Evolutionary conservation across 2,329 filamentous ascomycete species (phyloP).

Genomic region (Trichophyton benhamiae): DNA sequence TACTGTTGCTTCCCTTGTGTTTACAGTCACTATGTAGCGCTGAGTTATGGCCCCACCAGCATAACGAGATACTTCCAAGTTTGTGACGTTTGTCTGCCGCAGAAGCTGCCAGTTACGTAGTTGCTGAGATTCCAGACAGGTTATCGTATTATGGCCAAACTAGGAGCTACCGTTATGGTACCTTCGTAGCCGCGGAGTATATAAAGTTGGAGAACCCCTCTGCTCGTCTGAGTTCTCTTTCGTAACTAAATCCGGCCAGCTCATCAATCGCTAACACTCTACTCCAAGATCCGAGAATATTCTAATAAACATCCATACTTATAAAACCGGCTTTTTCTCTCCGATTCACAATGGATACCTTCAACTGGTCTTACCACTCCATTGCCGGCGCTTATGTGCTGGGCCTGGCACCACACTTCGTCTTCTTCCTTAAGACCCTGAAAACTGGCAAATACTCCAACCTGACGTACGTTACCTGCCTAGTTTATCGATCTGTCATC

Average conservation of each 20-base stretch:
- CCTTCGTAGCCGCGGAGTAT: neutral
- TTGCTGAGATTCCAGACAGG: neutral
- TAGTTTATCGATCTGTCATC: neutral
- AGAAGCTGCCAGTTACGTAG: neutral
- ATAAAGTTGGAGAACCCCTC: neutral
- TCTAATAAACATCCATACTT: neutral
- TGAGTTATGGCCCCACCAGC: neutral
- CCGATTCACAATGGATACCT: slow-evolving; percentile 11
- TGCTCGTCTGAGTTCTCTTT: neutral
- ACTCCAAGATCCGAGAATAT: neutral
- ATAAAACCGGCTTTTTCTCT: neutral
- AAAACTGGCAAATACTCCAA: slow-evolving; percentile 21
- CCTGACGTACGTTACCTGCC: slow-evolving; percentile 14
- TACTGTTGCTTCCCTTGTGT: neutral
- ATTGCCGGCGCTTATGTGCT: slow-evolving; percentile 23
- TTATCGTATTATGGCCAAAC: neutral
- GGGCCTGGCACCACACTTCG: slow-evolving; percentile 21
- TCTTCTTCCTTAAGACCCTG: slow-evolving; percentile 23
- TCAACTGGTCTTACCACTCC: slow-evolving; percentile 23
- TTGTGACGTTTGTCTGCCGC: neutral
- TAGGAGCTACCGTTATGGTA: neutral
- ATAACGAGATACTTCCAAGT: neutral
- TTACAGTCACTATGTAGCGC: neutral
- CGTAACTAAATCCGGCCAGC: neutral
- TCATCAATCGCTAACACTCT: neutral